Evolutionary conservation across 2,329 filamentous ascomycete species (phyloP), one percentile per base, ranked within the genome.

Genomic region (Dendryphion nanum): DNA sequence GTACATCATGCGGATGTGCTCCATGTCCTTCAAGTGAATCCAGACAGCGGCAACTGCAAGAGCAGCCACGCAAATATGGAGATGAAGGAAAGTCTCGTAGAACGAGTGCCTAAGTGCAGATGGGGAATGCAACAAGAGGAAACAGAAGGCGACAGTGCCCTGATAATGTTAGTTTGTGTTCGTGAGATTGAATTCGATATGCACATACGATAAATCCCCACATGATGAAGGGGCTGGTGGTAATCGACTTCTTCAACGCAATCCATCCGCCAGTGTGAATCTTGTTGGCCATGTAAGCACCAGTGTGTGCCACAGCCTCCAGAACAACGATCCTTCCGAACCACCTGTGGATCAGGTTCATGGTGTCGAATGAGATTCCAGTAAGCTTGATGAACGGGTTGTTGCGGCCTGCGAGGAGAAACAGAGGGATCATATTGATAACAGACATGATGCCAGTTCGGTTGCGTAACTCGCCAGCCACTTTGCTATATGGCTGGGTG

Each of bases 271-370:
- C 55, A 6, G 55, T 55, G 14, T 64, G 53, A 8, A 72, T 63
- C 48, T 71, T 72, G 47, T 57, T 63, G 19, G 66, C 52, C 45
- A 79, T 74, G 65, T 74, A 87, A 35, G 82, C 76, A 26, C 80
- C 57, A 1, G 78, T 80, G 65, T 90, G 86, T 19, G 77, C 71
- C 28, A 89, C 50, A 7, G 81, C 74, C 61, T 91, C 84, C 12
- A 87, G 67, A 14, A 85, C 75, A 18, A 86, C 83, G 42, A 89
- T 86, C 26, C 86, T 81, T 51, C 86, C 86, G 46, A 89, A 77
- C 86, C 86, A 90, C 45, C 86, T 79, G 66, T 91, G 86, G 41
- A 90, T 73, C 44, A 91, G 68, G 69, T 90, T 91, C 74, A 86
- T 89, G 1, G 84, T 88, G 63, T 91, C 86, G 63, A 89, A 91